phyloP scores from a whole-genome alignment of 441 rosid genomes.

The Brassica hybrid region DNA sequence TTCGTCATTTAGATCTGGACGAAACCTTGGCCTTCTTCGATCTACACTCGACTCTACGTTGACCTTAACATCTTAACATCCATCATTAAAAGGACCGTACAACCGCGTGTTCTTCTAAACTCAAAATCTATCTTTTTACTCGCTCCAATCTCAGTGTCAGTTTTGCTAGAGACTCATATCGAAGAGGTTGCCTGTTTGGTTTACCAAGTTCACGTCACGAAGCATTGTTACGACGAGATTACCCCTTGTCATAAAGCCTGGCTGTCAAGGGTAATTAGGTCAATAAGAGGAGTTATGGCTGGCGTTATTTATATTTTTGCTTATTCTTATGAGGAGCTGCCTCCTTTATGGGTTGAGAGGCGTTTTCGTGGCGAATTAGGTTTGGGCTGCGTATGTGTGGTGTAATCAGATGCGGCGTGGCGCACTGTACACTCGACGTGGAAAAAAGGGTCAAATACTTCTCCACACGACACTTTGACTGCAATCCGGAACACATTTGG shows the following conservation, averaged over 20 bases:
- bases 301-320: too few species aligned
- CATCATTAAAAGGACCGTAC: not conserved
- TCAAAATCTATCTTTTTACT: not conserved
- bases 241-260: conserved; percentile 1
- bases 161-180: not conserved
- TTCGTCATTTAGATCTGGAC: conserved; percentile 29
- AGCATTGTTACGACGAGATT: conserved; percentile 19
- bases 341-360: conserved; percentile 46
- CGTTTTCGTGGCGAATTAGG: conserved; percentile 46
- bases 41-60: conserved; percentile 29
- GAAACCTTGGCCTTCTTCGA: conserved; percentile 20
- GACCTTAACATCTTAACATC: not conserved
- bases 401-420: conserved; percentile 41
- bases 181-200: conserved; percentile 1
- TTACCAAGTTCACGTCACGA: conserved; percentile 31
- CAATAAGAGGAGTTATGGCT: conserved; percentile 16
- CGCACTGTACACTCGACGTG: conserved; percentile 29
- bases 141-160: conserved; percentile 8
- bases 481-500: conserved; percentile 21
- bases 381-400: conserved; percentile 34
- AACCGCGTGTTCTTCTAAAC: not conserved
- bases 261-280: conserved; percentile 24
- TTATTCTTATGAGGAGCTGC: not conserved
- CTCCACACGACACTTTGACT: conserved; percentile 33
- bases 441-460: conserved; percentile 18